Conservation (phyloP, 345 rosid species). For the Hirschfeldia incana region DNA sequence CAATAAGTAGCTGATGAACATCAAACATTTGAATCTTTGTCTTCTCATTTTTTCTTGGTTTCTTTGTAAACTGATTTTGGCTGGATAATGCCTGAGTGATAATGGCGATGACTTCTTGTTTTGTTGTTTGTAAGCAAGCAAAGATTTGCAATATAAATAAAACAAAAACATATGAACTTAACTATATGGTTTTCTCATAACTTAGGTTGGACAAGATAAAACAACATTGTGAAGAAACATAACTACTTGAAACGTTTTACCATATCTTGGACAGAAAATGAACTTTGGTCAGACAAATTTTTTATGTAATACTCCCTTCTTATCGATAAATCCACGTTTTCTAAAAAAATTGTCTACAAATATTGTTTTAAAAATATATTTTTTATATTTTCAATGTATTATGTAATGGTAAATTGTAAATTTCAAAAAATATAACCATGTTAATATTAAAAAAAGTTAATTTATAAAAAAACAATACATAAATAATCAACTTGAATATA, state of each 20-base stretch:
- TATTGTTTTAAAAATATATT: too few relatives aligned
- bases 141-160: not conserved
- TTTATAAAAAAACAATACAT: too few relatives aligned
- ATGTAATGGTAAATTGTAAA: too few relatives aligned
- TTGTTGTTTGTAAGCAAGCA: not conserved
- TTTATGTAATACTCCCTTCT: too few relatives aligned
- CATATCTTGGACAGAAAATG: not conserved
- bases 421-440: too few relatives aligned
- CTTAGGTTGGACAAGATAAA: not conserved
- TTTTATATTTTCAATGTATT: too few relatives aligned
- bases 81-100: slow-evolving; percentile 11
- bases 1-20: slow-evolving; percentile 68
- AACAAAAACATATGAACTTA: not conserved
- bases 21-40: slow-evolving; percentile 14
- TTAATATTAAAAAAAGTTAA: too few relatives aligned
- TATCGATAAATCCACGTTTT: too few relatives aligned
- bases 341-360: too few relatives aligned
- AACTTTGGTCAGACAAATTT: not conserved
- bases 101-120: slow-evolving; percentile 12
- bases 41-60: not conserved
- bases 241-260: not conserved
- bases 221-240: not conserved
- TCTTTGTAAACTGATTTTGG: slow-evolving; percentile 9
- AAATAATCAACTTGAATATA: too few relatives aligned
- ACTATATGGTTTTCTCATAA: not conserved